A percentile compares a stretch with the other conserved stretches of the same genome.
phyloP scores from a whole-genome alignment of 352 stramenopile species.

The Globisporangium nodosum region DNA sequence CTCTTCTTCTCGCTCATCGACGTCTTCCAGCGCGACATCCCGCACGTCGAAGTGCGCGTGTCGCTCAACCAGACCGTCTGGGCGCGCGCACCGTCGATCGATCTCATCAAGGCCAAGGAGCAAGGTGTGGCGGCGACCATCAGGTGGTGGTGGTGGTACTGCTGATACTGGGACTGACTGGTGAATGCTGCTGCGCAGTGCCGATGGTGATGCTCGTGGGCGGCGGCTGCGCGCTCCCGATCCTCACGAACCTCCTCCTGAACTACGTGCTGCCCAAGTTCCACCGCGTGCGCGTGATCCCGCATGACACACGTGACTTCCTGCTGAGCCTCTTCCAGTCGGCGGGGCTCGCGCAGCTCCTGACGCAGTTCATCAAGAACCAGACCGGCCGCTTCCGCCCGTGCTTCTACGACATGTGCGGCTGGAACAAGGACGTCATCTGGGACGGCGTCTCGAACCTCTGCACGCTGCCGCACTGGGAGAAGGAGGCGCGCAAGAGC shows the following conservation, averaged over 20 bases:
- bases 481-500: constrained; percentile 61
- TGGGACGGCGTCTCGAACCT: constrained; percentile 67
- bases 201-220: constrained; percentile 41
- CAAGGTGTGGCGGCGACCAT: constrained; percentile 9
- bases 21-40: constrained; percentile 57
- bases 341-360: constrained; percentile 38
- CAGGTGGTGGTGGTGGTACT: not conserved
- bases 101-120: constrained; percentile 41
- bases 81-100: constrained; percentile 42
- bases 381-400: constrained; percentile 63
- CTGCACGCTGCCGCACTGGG: constrained; percentile 34
- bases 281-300: constrained; percentile 40
- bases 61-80: constrained; percentile 32
- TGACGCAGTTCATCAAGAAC: constrained; percentile 73
- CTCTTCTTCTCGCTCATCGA: constrained; percentile 45
- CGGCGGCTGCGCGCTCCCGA: constrained; percentile 28
- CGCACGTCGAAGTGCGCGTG: constrained; percentile 37
- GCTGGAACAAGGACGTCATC: constrained; percentile 53
- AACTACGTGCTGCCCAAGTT: constrained; percentile 52
- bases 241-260: constrained; percentile 43
- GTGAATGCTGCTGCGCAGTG: constrained; percentile 17
- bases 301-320: constrained; percentile 70
- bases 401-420: constrained; percentile 75
- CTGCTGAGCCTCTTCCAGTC: constrained; percentile 54
- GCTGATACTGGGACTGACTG: not conserved